Conservation (phyloP, 164 flowering plant genomes). For the Macadamia integrifolia region DNA sequence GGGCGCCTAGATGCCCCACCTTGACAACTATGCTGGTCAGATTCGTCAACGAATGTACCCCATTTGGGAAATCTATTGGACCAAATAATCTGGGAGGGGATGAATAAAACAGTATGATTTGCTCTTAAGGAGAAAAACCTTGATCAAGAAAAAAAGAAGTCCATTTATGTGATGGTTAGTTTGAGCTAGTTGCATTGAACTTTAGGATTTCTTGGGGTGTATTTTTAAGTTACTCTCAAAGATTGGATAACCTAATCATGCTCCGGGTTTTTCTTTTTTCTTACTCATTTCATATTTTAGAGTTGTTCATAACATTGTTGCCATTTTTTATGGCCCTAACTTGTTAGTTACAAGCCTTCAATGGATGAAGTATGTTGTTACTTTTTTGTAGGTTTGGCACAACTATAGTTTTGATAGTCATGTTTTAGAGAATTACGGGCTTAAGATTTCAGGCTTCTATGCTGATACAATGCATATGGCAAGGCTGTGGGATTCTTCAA, state of each 20-base stretch:
- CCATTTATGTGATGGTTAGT: not conserved
- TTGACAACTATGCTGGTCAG: not conserved
- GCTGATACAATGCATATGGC: conserved; percentile 99
- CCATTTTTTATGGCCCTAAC: too few relatives aligned
- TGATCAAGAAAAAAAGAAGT: not conserved
- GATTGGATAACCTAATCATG: too few relatives aligned
- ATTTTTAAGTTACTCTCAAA: too few relatives aligned
- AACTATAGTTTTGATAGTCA: conserved; percentile 95
- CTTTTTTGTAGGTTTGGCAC: conserved; percentile 86
- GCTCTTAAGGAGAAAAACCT: not conserved
- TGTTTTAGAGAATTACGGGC: conserved; percentile 74
- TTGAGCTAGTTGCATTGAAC: too few relatives aligned
- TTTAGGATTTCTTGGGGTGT: not conserved
- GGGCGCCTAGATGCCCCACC: too few relatives aligned
- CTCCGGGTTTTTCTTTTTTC: not conserved
- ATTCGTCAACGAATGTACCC: not conserved
- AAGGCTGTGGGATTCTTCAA: conserved; percentile 92
- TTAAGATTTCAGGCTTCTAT: conserved; percentile 76
- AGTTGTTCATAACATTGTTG: too few relatives aligned
- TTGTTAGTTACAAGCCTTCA: not conserved
- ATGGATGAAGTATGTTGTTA: not conserved
- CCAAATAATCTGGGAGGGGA: too few relatives aligned
- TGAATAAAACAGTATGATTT: too few relatives aligned
- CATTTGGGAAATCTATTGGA: not conserved
- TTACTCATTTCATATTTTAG: not conserved